Evolutionary conservation across 495 filamentous ascomycete species (phyloP), one percentile per base, ranked within the genome.

Genomic region (Trichocladium uniseriatum): DNA sequence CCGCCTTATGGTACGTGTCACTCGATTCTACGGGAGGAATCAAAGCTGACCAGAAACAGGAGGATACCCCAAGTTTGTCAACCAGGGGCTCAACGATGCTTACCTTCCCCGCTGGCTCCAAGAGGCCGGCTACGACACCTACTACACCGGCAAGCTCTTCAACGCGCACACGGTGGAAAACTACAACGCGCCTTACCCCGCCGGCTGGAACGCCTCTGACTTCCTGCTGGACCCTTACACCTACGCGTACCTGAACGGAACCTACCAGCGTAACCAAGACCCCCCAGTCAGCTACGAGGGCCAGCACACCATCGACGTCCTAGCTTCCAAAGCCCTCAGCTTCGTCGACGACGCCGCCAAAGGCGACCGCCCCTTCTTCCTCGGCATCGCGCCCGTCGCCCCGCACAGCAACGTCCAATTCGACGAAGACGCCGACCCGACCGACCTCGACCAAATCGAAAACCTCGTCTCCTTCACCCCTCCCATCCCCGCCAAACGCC

Each of bases 151-250:
- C 32, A 88, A 88, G 60, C 69, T 88, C 2, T 82, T 84, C 61
- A 88, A 87, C 56, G 69, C 72, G 0, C 80, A 84, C 53, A 78
- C 73, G 0, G 55, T 76, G 1, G 53, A 73, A 3, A 83, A 80
- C 44, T 84, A 83, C 58, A 44, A 81, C 56, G 58, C 63, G 1
- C 83, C 83, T 0, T 73, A 70, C 56, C 64, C 71, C 0, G 71
- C 65, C 4, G 82, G 81, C 6, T 85, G 75, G 67, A 79, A 67
- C 40, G 64, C 58, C 37, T 77, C 75, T 32, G 82, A 86, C 54
- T 86, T 87, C 43, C 70, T 87, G 1, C 70, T 87, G 2, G 84
- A 87, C 52, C 83, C 84, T 0, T 81, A 70, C 57, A 87, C 84
- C 1, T 88, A 88, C 59, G 73, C 71, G 15, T 87, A 88, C 60